Conservation (phyloP, 805 yeast genomes). For the Saccharomycopsis sp. region DNA sequence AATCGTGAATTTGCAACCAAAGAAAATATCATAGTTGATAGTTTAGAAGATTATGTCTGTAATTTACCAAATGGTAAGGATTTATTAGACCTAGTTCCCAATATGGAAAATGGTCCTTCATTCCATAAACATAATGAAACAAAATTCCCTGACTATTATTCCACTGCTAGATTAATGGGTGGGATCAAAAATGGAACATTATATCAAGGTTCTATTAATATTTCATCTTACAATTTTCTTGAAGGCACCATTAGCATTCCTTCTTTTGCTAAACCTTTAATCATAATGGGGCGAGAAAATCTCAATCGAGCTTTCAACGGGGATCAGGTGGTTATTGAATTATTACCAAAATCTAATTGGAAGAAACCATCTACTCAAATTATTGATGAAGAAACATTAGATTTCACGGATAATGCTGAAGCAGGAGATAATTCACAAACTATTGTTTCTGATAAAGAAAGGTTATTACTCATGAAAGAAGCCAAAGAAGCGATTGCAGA, state of each 20-base stretch:
- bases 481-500: slow-evolving; percentile 52
- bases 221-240: slow-evolving; percentile 77
- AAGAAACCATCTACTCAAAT: slow-evolving; percentile 72
- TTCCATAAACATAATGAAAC: slow-evolving; percentile 30
- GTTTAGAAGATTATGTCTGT: slow-evolving; percentile 54
- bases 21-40: slow-evolving; percentile 44
- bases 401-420: slow-evolving; percentile 50
- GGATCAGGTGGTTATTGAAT: slow-evolving; percentile 83
- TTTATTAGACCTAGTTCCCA: slow-evolving; percentile 69
- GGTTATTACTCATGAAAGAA: slow-evolving; percentile 64
- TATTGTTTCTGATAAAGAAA: slow-evolving; percentile 55
- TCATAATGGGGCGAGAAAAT: slow-evolving; percentile 73
- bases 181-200: slow-evolving; percentile 82
- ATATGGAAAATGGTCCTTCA: slow-evolving; percentile 33
- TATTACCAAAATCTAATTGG: slow-evolving; percentile 82
- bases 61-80: slow-evolving; percentile 62
- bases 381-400: slow-evolving; percentile 61
- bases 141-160: slow-evolving; percentile 65
- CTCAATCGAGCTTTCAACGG: slow-evolving; percentile 88
- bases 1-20: slow-evolving; percentile 47
- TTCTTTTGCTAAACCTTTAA: slow-evolving; percentile 69
- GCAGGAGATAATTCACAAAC: slow-evolving; percentile 32
- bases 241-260: slow-evolving; percentile 74
- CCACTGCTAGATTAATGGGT: slow-evolving; percentile 77
- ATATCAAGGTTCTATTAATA: slow-evolving; percentile 72